Percentiles rank a stretch among this genome's conserved stretches.
phyloP scores from a whole-genome alignment of 1,284 basidiomycete species.

The Sparassis latifolia region DNA sequence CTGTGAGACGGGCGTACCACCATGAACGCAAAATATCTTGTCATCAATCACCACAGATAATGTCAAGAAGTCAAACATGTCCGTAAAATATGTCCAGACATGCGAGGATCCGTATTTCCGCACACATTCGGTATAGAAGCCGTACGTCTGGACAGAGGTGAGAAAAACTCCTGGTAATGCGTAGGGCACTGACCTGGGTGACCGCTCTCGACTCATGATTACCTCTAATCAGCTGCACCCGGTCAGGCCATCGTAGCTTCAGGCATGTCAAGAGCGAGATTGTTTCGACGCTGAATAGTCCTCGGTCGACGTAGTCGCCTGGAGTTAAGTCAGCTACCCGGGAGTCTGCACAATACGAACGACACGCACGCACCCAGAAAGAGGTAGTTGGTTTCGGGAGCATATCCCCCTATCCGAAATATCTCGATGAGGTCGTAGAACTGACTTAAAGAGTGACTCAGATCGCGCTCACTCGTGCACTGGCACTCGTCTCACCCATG shows the following conservation, averaged over 20 bases:
- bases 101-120: constrained; percentile 95
- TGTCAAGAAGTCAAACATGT: constrained; percentile 99
- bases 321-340: constrained; percentile 9
- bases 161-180: constrained; percentile 10
- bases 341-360: constrained; percentile 4
- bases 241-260: constrained; percentile 94
- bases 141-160: constrained; percentile 74
- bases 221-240: constrained; percentile 94
- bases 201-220: constrained; percentile 99
- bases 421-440: constrained; percentile 99
- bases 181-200: constrained; percentile 69
- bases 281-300: constrained; percentile 96
- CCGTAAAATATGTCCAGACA: constrained; percentile 99
- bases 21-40: constrained; percentile 98
- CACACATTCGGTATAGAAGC: constrained; percentile 98
- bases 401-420: constrained; percentile 96
- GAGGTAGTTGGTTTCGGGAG: constrained; percentile 95
- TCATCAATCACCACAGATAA: constrained; percentile 98
- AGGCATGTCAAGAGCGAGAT: constrained; percentile 96
- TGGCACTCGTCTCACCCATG: constrained; percentile 73
- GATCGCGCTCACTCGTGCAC: constrained; percentile 8
- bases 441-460: constrained; percentile 58
- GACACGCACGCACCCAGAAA: constrained; percentile 71
- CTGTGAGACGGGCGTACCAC: constrained; percentile 48
- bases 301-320: constrained; percentile 98